Evolutionary conservation across 2,329 filamentous ascomycete genomes (phyloP).

Genomic region (Epichloe amarillans): DNA sequence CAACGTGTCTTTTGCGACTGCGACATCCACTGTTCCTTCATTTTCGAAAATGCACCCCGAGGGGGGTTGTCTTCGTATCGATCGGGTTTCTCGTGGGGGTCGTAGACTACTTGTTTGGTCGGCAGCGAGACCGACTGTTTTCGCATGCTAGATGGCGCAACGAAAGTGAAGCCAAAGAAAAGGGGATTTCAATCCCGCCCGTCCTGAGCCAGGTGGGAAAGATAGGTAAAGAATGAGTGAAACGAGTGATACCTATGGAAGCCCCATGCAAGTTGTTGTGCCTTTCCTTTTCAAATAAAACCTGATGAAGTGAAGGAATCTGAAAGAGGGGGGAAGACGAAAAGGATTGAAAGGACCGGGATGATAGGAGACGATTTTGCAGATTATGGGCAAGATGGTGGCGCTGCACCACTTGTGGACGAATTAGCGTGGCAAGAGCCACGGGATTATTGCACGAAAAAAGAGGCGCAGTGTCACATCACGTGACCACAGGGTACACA

Average conservation of each 20-base stretch:
- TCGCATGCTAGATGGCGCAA: slow-evolving; percentile 36
- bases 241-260: slow-evolving; percentile 16
- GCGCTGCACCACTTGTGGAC: too few relatives aligned
- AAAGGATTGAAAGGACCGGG: neutral
- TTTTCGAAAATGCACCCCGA: slow-evolving; percentile 35
- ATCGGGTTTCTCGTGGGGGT: slow-evolving; percentile 50
- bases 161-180: slow-evolving; percentile 6
- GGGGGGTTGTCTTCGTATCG: slow-evolving; percentile 41
- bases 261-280: neutral
- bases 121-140: slow-evolving; percentile 52
- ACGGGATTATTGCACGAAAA: too few relatives aligned
- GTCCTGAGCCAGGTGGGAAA: neutral
- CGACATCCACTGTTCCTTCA: slow-evolving; percentile 46
- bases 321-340: neutral
- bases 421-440: too few relatives aligned
- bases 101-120: slow-evolving; percentile 43
- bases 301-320: neutral
- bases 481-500: too few relatives aligned
- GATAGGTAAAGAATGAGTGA: slow-evolving; percentile 6
- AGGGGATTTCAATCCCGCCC: neutral
- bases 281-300: neutral
- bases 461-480: too few relatives aligned
- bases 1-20: slow-evolving; percentile 53
- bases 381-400: neutral
- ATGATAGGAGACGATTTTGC: neutral